Evolutionary conservation across 352 stramenopile genomes (phyloP).

Genomic region (Phytophthora uliginosa): DNA sequence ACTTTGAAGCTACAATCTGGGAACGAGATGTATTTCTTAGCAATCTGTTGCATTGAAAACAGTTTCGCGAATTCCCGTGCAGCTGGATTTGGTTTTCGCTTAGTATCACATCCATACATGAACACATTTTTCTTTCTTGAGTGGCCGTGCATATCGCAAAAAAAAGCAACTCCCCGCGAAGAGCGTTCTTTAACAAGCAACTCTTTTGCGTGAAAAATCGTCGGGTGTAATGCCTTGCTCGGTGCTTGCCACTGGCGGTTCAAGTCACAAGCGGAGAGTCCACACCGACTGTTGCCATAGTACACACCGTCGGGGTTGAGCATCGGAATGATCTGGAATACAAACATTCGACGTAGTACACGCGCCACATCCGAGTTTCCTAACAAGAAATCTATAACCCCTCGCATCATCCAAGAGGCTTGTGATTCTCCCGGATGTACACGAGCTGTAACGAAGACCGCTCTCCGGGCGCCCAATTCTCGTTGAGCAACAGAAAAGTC

Average conservation of each 20-base stretch:
- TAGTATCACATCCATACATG: constrained; percentile 96
- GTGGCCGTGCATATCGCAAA: constrained; percentile 94
- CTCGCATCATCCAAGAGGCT: constrained; percentile 96
- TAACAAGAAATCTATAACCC: constrained; percentile 92
- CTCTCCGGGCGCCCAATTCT: constrained; percentile 49
- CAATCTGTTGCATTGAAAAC: constrained; percentile 71
- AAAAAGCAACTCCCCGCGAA: constrained; percentile 80
- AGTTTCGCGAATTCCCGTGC: constrained; percentile 81
- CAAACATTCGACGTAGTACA: constrained; percentile 86
- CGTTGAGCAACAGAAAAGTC: constrained; percentile 44
- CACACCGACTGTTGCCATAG: constrained; percentile 94
- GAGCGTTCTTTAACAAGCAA: constrained; percentile 70
- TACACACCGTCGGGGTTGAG: constrained; percentile 96
- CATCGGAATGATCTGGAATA: constrained; percentile 95
- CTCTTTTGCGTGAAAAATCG: constrained; percentile 89
- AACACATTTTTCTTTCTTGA: constrained; percentile 96
- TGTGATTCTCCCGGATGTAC: constrained; percentile 94
- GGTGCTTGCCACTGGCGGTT: constrained; percentile 93
- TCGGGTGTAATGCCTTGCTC: constrained; percentile 79
- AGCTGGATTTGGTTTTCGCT: constrained; percentile 80
- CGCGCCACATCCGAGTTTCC: constrained; percentile 65
- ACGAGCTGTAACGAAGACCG: constrained; percentile 86
- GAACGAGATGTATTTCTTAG: constrained; percentile 74
- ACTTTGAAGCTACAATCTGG: constrained; percentile 87
- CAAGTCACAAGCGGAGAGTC: constrained; percentile 83